Evolutionary conservation across 352 stramenopile genomes (phyloP).

Genomic region (Phytopythium litorale): DNA sequence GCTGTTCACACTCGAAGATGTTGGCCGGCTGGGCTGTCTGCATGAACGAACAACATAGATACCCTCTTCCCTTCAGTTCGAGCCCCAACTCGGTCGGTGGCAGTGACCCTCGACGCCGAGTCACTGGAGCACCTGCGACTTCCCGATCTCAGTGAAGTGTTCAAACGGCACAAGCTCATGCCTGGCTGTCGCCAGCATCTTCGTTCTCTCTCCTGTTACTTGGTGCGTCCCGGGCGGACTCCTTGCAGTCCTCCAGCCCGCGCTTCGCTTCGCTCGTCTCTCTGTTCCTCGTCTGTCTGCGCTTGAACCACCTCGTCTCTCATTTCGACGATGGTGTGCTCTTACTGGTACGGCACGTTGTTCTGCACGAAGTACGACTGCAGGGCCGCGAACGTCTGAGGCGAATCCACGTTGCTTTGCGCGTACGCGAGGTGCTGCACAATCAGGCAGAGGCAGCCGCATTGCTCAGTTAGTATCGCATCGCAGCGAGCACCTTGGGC

Average conservation of each 20-base stretch:
- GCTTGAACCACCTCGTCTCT: background rate
- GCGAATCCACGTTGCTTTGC: slow-evolving; percentile 34
- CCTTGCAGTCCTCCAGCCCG: background rate
- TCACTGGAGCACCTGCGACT: background rate
- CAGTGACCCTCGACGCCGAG: background rate
- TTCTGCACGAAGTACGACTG: slow-evolving; percentile 65
- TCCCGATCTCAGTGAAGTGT: background rate
- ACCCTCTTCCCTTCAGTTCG: background rate
- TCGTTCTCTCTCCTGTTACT: background rate
- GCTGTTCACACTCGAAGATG: background rate
- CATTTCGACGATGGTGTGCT: background rate
- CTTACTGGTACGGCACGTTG: slow-evolving; percentile 64
- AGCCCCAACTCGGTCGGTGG: background rate
- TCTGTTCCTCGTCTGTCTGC: background rate
- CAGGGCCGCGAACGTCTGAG: slow-evolving; percentile 27
- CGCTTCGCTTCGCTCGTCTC: background rate
- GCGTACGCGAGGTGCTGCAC: slow-evolving; percentile 48
- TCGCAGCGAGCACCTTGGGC: slow-evolving; percentile 10
- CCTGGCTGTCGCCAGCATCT: background rate
- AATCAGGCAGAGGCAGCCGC: slow-evolving; percentile 1
- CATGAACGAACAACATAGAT: background rate
- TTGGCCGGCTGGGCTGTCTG: background rate
- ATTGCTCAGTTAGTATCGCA: background rate
- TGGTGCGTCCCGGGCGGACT: background rate
- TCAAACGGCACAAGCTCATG: background rate